A percentile compares a stretch with the other conserved stretches of the same genome.
Conservation (phyloP, 208 protist species). For the Acanthamoeba royreba region DNA sequence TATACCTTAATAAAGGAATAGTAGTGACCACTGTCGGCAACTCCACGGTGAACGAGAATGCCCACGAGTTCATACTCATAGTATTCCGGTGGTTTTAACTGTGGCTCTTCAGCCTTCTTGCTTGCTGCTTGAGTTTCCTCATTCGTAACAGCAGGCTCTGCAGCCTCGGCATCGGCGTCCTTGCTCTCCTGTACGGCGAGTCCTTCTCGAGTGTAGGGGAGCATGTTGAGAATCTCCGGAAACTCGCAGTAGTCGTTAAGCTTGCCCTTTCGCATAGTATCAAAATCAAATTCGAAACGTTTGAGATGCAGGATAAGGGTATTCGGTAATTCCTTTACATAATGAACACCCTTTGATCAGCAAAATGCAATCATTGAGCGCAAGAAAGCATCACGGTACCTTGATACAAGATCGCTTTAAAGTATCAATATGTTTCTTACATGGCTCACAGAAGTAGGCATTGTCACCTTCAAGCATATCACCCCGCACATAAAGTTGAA, state of each 20-base stretch:
- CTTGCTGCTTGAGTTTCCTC: neutral
- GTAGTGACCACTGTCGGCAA: conserved; percentile 78
- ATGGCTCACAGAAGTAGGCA: conserved; percentile 71
- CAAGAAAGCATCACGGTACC: too few relatives aligned
- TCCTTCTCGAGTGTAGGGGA: conserved; percentile 67
- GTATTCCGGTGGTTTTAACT: neutral
- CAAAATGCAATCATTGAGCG: too few relatives aligned
- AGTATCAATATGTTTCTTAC: conserved; percentile 54
- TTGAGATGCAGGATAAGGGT: conserved; percentile 79
- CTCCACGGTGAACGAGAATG: conserved; percentile 77
- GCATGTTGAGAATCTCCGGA: conserved; percentile 68
- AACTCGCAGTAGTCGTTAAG: conserved; percentile 79
- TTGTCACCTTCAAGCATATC: conserved; percentile 75
- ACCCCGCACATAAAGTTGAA: conserved; percentile 71
- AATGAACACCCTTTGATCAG: too few relatives aligned
- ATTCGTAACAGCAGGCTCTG: too few relatives aligned
- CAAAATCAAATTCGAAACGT: conserved; percentile 61
- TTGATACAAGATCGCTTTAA: conserved; percentile 55
- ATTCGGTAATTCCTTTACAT: conserved; percentile 65
- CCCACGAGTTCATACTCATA: conserved; percentile 77
- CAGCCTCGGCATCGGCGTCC: neutral
- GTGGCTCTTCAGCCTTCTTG: neutral
- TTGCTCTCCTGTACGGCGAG: neutral
- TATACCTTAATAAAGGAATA: conserved; percentile 74
- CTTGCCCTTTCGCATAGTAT: conserved; percentile 48